Evolutionary conservation across 78 protist genomes (phyloP), one percentile per base, ranked within the genome.

Genomic region (Pigoraptor vietnamica): DNA sequence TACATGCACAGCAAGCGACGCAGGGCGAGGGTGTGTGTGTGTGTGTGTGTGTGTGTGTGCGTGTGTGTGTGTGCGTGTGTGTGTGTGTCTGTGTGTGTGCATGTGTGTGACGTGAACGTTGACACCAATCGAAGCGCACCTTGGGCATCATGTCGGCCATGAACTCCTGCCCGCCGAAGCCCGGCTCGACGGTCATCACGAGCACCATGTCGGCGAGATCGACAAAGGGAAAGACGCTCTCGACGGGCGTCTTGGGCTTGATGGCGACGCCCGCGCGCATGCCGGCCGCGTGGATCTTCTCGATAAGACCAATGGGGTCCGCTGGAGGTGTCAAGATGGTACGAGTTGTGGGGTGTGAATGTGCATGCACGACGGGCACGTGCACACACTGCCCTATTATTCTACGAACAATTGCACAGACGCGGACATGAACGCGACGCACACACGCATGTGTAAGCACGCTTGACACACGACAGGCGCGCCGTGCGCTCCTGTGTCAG

Each of bases 161-260:
- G 93, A 99, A 98, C 32, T 86, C 33, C 88, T 99, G 99, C 23
- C 99, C 99, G 2, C 99, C 99, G 33, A 98, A 99, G 23, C 99
- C 99, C 1, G 99, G 99, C 92, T 99, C 99, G 32, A 99, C 99
- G 14, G 98, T 97, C 99, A 99, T 99, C 81, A 98, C 95, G 32
- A 99, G 97, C 40, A 97, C 95, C 95, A 96, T 94, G 94, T 98
- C 99, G 19, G 95, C 55, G 79, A 0, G 37, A 21, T 94, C 90
- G n/a, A 39, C 55, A 29, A 23, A n/a, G 35, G 79, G 90, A 1
- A 32, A 2, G 32, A 96, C 82, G 38, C 2, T 90, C 37, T 91
- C 91, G 9, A 95, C 95, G 1, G 96, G 94, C 19, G 99, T 99
- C n/a, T 91, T 91, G 37, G 99, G 99, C 94, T 98, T 98, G 84